phyloP scores from a whole-genome alignment of 148 eudicot genomes.

The Dianthus caryophyllus region DNA sequence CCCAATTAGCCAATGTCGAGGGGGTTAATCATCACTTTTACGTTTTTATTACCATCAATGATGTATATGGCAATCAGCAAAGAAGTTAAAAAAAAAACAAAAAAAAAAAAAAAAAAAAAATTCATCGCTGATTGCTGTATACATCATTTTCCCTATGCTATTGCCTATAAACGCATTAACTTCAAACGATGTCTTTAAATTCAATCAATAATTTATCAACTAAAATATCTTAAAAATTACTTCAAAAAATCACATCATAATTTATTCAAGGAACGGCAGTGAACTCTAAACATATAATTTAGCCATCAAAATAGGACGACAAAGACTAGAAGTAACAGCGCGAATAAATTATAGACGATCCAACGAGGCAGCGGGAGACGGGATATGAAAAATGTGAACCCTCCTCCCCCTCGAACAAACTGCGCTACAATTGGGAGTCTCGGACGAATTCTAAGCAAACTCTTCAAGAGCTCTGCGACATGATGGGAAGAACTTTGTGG shows the following conservation, averaged over 20 bases:
- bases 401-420: constrained; percentile 23
- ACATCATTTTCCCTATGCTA: neutral
- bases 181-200: neutral
- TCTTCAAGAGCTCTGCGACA: constrained; percentile 8
- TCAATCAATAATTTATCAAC: neutral
- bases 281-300: neutral
- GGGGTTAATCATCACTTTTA: no score
- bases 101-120: no score
- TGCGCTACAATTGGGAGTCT: constrained; percentile 28
- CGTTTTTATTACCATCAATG: no score
- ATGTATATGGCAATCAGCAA: no score
- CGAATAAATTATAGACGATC: constrained; percentile 17
- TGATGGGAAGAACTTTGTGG: constrained; percentile 58
- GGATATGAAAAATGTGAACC: constrained; percentile 26
- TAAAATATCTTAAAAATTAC: neutral
- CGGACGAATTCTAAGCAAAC: neutral
- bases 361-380: constrained; percentile 31
- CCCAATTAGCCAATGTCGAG: no score
- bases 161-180: neutral
- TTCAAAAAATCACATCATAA: no score
- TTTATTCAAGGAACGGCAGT: neutral
- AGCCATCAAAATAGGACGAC: neutral
- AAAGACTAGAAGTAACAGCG: neutral
- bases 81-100: no score
- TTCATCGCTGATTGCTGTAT: no score